Base-by-base conservation (phyloP, 306 rosid genomes). In the Abrus pulchellus region DNA sequence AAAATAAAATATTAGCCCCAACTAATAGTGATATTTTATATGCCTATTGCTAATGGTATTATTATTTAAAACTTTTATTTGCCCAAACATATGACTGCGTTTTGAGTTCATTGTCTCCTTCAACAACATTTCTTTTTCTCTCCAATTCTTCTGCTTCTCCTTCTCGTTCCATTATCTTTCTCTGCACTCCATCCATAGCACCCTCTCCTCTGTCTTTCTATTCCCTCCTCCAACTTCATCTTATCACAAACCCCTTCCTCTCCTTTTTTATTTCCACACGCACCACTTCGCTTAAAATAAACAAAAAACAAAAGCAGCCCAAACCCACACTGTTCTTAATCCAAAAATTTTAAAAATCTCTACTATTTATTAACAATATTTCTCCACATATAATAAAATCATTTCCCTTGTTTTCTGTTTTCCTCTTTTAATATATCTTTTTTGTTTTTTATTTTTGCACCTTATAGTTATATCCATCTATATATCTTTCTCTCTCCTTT, bases 381-480 rank as follows among this genome's bases (percentile, higher is more conserved):
- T 68, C 80, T 57, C 49, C 72, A 67, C 4, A 36, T 50, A 72
- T 57, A 88, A 66, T 80, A 90, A 78, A 78, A 85, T 68, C 85
- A 84, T 80, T 75, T 80, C 55, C 90, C 90, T 88, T 83, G 92
- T 90, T 94, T 87, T 88, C 92, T 86, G 90, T 90, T 56, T 71
- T 80, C 68, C 74, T 14, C 63, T 79, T 77, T 32, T 76, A 67
- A 68, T 80, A 83, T 66, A 56, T 43, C 34, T 33, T 71, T 57
- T 80, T 61, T 75, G 36, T 82, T 83, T 54, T 60, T 3, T 36
- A 36, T 36, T 36, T 36, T 36, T 36, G 40, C 40, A 36, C 40
- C 40, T 36, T 36, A 4, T 36, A 36, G n/a, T 41, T 20, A 1
- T 61, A 29, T 53, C 1, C 53, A 6, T 72, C 4, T 71, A 53